Evolutionary conservation across 108 stramenopile species (phyloP), one percentile per base, ranked within the genome.

Genomic region (Stephanodiscus triporus): DNA sequence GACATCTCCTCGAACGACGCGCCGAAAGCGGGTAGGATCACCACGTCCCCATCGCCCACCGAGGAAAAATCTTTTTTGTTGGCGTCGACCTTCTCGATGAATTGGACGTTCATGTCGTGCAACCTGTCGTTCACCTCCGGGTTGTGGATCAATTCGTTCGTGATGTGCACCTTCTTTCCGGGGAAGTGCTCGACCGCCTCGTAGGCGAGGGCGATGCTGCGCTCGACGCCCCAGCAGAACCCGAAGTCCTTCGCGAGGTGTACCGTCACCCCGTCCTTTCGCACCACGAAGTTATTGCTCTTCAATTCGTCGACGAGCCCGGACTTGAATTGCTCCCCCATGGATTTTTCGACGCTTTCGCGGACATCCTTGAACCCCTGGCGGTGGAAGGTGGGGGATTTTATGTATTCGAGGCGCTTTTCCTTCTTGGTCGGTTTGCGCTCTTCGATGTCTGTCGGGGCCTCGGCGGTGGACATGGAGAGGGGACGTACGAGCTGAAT

Each of bases 131-230:
- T 98, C 30, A 98, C 97, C 62, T 95, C 93, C 9, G 97, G 97
- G 79, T 98, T 98, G 86, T 97, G 97, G 75, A 98, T 97, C 14
- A 97, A 84, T 80, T 98, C 97, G 68, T 98, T 98, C 43, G 97
- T 98, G 62, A 98, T 98, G 77, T 98, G 97, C 11, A 94, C 64
- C 19, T 67, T 92, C 73, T 82, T 76, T 50, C 88, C 93, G 0
- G 94, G 93, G 79, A 96, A 98, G 71, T 96, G 95, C 43, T 91
- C 80, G 40, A 91, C 91, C 22, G 92, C 95, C 74, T 97, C 96
- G 67, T 96, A 96, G 14, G 96, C 95, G 61, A 98, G 81, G 40
- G 96, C 96, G 53, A 98, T 95, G 70, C 87, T 86, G 23, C 96
- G 93, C 66, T 95, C 94, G 22, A 95, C 94, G 23, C 94, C 94